phyloP scores from a whole-genome alignment of 805 yeast species.

The Isabelozyma heimii region DNA sequence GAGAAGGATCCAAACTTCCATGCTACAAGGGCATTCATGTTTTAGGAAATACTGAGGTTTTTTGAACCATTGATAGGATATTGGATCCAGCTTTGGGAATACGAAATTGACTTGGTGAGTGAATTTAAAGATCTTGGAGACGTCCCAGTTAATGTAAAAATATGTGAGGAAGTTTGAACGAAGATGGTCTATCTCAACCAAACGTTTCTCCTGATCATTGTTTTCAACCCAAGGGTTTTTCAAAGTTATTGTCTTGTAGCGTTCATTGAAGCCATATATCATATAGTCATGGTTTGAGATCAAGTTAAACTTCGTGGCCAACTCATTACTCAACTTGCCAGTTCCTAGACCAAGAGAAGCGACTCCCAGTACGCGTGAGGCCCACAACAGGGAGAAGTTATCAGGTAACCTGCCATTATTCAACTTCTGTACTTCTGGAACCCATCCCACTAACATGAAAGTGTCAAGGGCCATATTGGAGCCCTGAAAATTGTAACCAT shows the following conservation, averaged over 20 bases:
- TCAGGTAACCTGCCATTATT: constrained; percentile 33
- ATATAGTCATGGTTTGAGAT: constrained; percentile 72
- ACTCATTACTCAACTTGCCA: constrained; percentile 37
- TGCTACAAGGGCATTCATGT: constrained; percentile 22
- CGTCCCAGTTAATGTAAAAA: constrained; percentile 70
- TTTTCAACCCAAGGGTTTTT: constrained; percentile 38
- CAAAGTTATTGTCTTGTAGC: constrained; percentile 7
- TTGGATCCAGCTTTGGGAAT: constrained; percentile 6
- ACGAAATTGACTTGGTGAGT: constrained; percentile 24
- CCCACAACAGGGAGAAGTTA: constrained; percentile 13
- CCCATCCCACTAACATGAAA: constrained; percentile 64
- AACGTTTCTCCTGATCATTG: constrained; percentile 11
- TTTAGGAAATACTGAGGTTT: constrained; percentile 45
- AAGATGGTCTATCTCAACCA: constrained; percentile 12
- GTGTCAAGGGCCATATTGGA: constrained; percentile 76
- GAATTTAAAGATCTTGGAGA: constrained; percentile 19
- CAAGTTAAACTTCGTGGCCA: constrained; percentile 36
- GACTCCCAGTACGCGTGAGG: no score
- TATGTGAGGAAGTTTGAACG: constrained; percentile 38
- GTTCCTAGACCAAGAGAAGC: constrained; percentile 70
- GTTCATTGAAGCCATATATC: constrained; percentile 30
- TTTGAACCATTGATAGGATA: constrained; percentile 13
- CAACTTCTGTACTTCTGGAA: constrained; percentile 56
- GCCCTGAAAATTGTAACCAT: constrained; percentile 64
- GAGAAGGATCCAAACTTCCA: constrained; percentile 46